Evolutionary conservation across 1,284 basidiomycete genomes (phyloP).

Genomic region (Stygiomarasmius scandens): DNA sequence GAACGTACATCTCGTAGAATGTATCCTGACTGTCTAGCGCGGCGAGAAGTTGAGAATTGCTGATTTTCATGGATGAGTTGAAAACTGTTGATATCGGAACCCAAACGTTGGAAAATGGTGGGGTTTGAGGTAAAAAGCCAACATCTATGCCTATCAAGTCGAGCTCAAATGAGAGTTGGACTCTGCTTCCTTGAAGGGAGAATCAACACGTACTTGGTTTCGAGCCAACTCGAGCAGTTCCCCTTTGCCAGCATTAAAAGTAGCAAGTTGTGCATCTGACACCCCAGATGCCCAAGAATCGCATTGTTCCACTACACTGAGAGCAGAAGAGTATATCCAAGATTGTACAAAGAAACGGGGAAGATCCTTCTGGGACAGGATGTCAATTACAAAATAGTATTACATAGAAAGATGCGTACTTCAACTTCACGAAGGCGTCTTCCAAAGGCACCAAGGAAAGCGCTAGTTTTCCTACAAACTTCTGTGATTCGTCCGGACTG

Average conservation of each 20-base stretch:
- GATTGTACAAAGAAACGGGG: conserved; percentile 85
- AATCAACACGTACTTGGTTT: conserved; percentile 59
- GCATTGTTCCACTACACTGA: conserved; percentile 85
- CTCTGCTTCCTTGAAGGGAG: neutral
- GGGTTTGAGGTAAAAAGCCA: conserved; percentile 69
- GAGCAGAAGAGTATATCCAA: conserved; percentile 92
- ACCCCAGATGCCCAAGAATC: conserved; percentile 71
- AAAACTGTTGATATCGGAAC: conserved; percentile 18
- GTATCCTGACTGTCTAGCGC: conserved; percentile 58
- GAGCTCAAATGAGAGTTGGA: conserved; percentile 50
- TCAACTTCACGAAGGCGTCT: conserved; percentile 74
- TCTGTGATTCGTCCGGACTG: conserved; percentile 71
- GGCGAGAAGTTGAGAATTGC: conserved; percentile 64
- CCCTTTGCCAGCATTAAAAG: conserved; percentile 73
- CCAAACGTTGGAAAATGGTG: conserved; percentile 68
- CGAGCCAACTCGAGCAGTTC: conserved; percentile 84
- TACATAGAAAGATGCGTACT: conserved; percentile 41
- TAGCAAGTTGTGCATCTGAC: conserved; percentile 45
- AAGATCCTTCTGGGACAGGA: conserved; percentile 56
- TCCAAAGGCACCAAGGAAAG: conserved; percentile 84
- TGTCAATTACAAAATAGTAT: conserved; percentile 17
- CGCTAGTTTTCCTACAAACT: conserved; percentile 65
- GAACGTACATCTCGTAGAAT: conserved; percentile 78
- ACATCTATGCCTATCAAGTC: conserved; percentile 78
- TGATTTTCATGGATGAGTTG: conserved; percentile 45